These are phyloP conservation scores for Yueomyces sinensis DNA, from an alignment of 805 yeast genomes.

Conservation along the genomic window DNA sequence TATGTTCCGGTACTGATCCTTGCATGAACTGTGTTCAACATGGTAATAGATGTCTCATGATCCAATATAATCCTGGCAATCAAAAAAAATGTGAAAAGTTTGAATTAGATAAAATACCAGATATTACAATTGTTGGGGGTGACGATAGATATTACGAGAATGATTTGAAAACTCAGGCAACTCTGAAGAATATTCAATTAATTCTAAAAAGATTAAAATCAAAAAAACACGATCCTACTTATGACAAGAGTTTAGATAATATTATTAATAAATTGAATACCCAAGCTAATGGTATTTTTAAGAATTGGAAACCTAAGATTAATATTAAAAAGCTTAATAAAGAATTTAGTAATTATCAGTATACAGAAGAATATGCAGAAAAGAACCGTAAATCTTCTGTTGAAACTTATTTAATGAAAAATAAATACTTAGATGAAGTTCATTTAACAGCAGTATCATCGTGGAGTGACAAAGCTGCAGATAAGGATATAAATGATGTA, in stretches of 20 bases:
- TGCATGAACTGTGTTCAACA: slow-evolving; percentile 21
- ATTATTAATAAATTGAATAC: slow-evolving; percentile 3
- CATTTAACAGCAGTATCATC: slow-evolving; percentile 13
- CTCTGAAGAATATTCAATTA: slow-evolving; percentile 7
- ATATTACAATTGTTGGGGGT: slow-evolving; percentile 1
- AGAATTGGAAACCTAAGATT: slow-evolving; percentile 13
- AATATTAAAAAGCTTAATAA: slow-evolving; percentile 4
- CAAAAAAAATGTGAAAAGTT: no score
- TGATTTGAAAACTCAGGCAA: slow-evolving; percentile 9
- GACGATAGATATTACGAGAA: slow-evolving; percentile 11
- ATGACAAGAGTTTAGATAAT: no score
- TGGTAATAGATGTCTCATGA: slow-evolving; percentile 15
- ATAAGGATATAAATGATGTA: slow-evolving; percentile 1
- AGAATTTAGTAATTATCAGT: slow-evolving; percentile 1
- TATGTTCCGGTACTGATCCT: slow-evolving; percentile 22
- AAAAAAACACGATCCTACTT: slow-evolving; percentile 1
- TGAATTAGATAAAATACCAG: not conserved
- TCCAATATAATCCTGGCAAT: no score
- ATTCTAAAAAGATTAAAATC: slow-evolving; percentile 8
- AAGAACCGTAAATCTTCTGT: slow-evolving; percentile 7
- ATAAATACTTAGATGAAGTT: slow-evolving; percentile 14
- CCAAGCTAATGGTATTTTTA: slow-evolving; percentile 7
- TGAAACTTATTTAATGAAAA: slow-evolving; percentile 18
- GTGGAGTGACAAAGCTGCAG: slow-evolving; percentile 6
- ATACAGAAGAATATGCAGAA: not conserved